A percentile compares a stretch with the other conserved stretches of the same genome.
Conservation (phyloP, 176 grass and related monocot species). For the Chrysopogon serrulatus region DNA sequence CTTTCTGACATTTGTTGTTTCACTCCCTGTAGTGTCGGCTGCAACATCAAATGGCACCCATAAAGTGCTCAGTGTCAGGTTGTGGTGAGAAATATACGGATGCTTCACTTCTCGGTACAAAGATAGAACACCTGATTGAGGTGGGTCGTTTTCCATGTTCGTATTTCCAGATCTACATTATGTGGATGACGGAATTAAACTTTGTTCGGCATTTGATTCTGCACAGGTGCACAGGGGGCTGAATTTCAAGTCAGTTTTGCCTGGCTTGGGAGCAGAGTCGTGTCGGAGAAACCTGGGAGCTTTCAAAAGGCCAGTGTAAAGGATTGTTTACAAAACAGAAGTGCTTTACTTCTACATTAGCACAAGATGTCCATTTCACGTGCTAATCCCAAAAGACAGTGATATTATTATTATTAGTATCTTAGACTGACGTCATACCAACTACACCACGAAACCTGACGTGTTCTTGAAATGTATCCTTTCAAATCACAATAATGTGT, state of each 20-base stretch:
- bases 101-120: neutral
- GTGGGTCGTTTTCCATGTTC: neutral
- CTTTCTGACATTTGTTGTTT: neutral
- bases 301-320: neutral
- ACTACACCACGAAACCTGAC: slow-evolving; percentile 66
- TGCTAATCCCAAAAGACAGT: too few species aligned
- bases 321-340: neutral
- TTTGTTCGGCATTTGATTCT: neutral
- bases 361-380: too few species aligned
- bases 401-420: too few species aligned
- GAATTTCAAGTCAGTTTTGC: neutral
- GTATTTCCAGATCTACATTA: neutral
- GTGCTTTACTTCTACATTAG: neutral
- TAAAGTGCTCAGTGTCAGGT: neutral
- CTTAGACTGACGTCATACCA: slow-evolving; percentile 96
- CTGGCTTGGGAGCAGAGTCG: neutral
- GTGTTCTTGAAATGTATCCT: too few species aligned
- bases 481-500: too few species aligned
- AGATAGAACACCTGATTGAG: neutral
- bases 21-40: slow-evolving; percentile 58
- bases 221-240: neutral
- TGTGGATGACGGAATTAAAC: neutral
- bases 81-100: neutral
- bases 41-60: slow-evolving; percentile 96
- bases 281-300: neutral